Percentiles rank a stretch among this genome's conserved stretches.
Conservation (phyloP, 2,329 filamentous ascomycete species). For the Colletotrichum tofieldiae region DNA sequence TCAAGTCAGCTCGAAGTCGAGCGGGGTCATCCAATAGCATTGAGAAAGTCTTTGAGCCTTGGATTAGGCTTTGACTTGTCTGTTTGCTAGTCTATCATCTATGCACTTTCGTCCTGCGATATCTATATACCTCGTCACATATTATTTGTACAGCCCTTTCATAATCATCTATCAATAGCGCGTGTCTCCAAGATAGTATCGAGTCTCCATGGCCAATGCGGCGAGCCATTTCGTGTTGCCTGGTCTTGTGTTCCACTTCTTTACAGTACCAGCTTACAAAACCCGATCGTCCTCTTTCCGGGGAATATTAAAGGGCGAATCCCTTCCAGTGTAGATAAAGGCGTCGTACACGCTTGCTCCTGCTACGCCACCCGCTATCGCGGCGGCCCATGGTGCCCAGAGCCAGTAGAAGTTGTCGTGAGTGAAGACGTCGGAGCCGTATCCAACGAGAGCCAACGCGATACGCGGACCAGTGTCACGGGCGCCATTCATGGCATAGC, state of each 20-base stretch:
- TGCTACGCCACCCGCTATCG: slow-evolving; percentile 48
- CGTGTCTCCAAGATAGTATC: not conserved
- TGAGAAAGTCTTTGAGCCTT: not conserved
- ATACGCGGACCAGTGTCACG: slow-evolving; percentile 56
- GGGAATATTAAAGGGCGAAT: slow-evolving; percentile 35
- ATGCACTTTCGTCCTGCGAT: not conserved
- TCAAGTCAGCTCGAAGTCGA: not conserved
- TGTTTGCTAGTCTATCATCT: not conserved
- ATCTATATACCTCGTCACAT: not conserved
- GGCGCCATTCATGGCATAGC: slow-evolving; percentile 55
- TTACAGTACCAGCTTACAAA: not conserved
- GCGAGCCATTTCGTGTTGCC: not conserved
- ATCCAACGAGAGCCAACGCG: slow-evolving; percentile 52
- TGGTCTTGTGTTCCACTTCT: not conserved
- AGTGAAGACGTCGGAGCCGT: slow-evolving; percentile 49
- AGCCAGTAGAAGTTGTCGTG: slow-evolving; percentile 51
- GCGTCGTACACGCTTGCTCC: slow-evolving; percentile 52
- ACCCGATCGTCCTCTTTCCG: slow-evolving; percentile 15
- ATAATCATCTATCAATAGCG: not conserved
- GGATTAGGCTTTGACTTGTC: not conserved
- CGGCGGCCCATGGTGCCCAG: slow-evolving; percentile 50
- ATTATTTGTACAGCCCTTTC: not conserved
- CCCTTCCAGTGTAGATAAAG: slow-evolving; percentile 47
- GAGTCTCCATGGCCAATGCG: not conserved
- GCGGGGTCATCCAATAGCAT: too few species aligned